Conservation (phyloP, 345 rosid genomes). For the Populus tremula region DNA sequence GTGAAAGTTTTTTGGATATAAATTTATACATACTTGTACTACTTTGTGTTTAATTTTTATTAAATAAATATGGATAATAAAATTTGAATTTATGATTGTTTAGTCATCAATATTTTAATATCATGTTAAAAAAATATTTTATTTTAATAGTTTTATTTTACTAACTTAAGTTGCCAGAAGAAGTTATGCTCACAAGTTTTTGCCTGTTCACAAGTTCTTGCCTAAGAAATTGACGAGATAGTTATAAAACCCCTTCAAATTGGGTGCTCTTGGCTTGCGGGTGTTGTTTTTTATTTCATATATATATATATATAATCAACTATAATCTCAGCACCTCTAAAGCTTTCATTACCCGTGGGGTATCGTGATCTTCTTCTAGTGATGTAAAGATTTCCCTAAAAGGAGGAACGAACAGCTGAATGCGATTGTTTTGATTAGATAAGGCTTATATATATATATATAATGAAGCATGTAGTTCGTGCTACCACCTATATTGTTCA, state of each 20-base stretch:
- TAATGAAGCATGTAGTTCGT: too few species aligned
- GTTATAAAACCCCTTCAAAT: too few species aligned
- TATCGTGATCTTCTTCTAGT: not conserved
- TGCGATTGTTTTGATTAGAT: not conserved
- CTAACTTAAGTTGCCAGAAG: too few species aligned
- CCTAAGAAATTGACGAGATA: not conserved
- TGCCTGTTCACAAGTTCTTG: not conserved
- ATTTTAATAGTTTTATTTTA: too few species aligned
- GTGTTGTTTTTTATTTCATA: too few species aligned
- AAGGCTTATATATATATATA: too few species aligned
- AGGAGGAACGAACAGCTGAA: not conserved
- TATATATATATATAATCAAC: not conserved
- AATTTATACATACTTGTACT: accelerated
- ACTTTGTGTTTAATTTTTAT: too few species aligned
- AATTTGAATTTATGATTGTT: too few species aligned
- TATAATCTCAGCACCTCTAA: not conserved
- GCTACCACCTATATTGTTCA: too few species aligned
- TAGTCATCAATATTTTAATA: accelerated
- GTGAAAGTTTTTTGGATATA: accelerated
- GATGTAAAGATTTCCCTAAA: not conserved
- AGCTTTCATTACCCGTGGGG: not conserved
- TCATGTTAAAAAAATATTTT: too few species aligned
- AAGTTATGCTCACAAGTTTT: not conserved
- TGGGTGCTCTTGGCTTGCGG: not conserved
- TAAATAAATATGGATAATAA: too few species aligned